Base-by-base conservation (phyloP, 768 basidiomycete genomes). In the Russula foetens region DNA sequence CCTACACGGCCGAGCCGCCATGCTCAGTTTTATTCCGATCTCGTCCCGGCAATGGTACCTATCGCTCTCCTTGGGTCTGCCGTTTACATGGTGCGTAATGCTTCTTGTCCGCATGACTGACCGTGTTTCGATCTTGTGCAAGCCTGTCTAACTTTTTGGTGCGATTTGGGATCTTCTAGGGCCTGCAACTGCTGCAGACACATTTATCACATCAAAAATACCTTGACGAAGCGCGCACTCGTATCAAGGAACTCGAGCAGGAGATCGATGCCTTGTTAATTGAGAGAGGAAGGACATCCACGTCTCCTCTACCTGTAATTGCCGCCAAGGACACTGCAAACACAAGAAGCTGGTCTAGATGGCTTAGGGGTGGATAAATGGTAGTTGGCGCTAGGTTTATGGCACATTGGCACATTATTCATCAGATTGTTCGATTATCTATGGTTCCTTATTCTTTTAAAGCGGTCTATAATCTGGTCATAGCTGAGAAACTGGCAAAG, bases 1-100 rank as follows among this genome's bases (percentile, higher is more conserved):
- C 23, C 3, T n/a, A 2, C 28, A 29, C 28, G 39, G 21, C 75
- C 71, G 58, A 83, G 80, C 31, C 73, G 76, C 12, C 86, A 91
- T 70, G 80, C 80, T 7, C 74, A 77, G 65, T 84, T 86, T 79
- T 92, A 92, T 71, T 75, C 82, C 46, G 79, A 83, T 54, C 77
- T 85, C 51, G 72, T 86, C 41, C 90, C 90, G 28, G 82, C 81
- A 33, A 91, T 91, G 88, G 73, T 91, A 51, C 90, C 90, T 9
- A 75, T 92, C 55, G 83, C 84, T 53, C 74, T 92, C 53, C 76
- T 92, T 14, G 90, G 89, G 19, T 90, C 88, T 53, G 86, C 84
- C 9, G 79, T 92, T 58, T 92, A 90, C 73, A 75, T 90, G 66
- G 90, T 88, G 69, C 59, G 80, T 67, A 7, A 17, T 21, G 21